Evolutionary conservation across 2,329 filamentous ascomycete species (phyloP), one percentile per base, ranked within the genome.

Genomic region (Chaetomium strumarium): DNA sequence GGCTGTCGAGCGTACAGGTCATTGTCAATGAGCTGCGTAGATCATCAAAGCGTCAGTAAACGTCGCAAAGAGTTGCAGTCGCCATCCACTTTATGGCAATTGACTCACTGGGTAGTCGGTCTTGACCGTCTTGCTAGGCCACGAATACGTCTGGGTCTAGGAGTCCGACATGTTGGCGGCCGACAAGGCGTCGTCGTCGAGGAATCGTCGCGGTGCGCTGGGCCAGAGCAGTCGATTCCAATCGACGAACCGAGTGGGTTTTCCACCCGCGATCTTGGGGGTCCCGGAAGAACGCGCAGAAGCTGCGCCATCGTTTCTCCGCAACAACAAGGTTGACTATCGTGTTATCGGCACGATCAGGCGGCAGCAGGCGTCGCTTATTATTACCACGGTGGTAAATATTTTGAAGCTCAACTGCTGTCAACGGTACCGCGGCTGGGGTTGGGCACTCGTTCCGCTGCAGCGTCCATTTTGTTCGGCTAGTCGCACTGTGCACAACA

Each of bases 11-110:
- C 85, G 69, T 91, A 96, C 91, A 93, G 93, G 74, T 99, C 93
- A 76, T 89, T 95, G 78, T 99, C 93, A 73, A 99, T 97, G 75
- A 97, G 87, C 93, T 99, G 74, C n/a, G n/a, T n/a, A n/a, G n/a
- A n/a, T n/a, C n/a, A 61, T 62, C 66, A 66, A 39, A 41, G 31
- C 30, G 46, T 59, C n/a, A n/a, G n/a, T n/a, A 49, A 58, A 57
- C 51, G 31, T 31, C n/a, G n/a, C n/a, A n/a, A n/a, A n/a, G n/a
- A n/a, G n/a, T n/a, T n/a, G n/a, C 30, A 3, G 20, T 19, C 46
- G 20, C 46, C 12, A 17, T 34, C 51, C 56, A 60, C 64, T 65
- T 63, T 53, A 41, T 9, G 14, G 9, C 30, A 33, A n/a, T 9
- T 29, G 52, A 60, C 88, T 66, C 75, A 97, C 93, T 54, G 92